These are phyloP conservation scores for Aspergillus spinulosporus DNA, from an alignment of 2,329 filamentous ascomycete species.

Conservation along the genomic window DNA sequence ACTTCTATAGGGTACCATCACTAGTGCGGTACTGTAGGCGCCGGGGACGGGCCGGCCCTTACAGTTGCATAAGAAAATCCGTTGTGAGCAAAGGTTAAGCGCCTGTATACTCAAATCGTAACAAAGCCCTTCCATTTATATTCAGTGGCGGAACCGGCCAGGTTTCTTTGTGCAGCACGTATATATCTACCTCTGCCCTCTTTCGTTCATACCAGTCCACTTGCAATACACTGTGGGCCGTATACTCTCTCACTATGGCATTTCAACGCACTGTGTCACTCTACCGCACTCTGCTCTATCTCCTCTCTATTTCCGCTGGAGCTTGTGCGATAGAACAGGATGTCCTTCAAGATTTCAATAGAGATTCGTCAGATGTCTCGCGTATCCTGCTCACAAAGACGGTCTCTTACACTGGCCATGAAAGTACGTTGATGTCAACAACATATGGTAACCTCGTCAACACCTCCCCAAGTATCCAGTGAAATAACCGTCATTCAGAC, in stretches of 20 bases:
- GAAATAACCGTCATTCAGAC: not conserved
- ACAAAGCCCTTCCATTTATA: not conserved
- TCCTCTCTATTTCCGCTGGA: not conserved
- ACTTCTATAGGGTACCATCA: no score
- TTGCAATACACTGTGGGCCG: no score
- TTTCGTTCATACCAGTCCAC: no score
- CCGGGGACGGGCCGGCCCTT: constrained; percentile 6
- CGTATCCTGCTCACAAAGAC: not conserved
- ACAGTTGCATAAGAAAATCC: not conserved
- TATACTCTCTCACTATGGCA: not conserved
- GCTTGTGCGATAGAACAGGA: not conserved
- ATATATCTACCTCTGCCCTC: not conserved
- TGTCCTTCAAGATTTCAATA: not conserved
- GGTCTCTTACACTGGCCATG: not conserved
- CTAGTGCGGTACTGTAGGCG: not conserved
- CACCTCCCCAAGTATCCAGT: not conserved
- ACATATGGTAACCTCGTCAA: not conserved
- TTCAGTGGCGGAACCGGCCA: not conserved
- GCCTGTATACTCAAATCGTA: not conserved
- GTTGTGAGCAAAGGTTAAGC: not conserved
- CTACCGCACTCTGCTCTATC: not conserved
- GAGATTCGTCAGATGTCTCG: not conserved
- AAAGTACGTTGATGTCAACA: not conserved
- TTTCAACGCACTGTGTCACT: not conserved
- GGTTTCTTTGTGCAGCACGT: not conserved